These are phyloP conservation scores for Aureobasidium sp. DNA, from an alignment of 2,329 filamentous ascomycete species.

Conservation along the genomic window DNA sequence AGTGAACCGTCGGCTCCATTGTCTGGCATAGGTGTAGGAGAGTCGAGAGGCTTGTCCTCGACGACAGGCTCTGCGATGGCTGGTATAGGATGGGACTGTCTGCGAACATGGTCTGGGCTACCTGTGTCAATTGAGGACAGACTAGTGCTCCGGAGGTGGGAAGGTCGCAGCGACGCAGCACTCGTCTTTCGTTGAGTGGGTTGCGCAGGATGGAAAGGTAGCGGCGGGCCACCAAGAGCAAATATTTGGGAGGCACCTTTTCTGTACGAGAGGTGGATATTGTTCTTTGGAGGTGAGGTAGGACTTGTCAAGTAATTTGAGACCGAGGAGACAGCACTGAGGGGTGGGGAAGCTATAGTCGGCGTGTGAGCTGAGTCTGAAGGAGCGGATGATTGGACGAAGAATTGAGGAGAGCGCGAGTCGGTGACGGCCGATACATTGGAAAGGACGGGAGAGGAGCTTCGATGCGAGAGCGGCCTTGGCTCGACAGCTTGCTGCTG, in stretches of 20 bases:
- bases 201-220: conserved; percentile 9
- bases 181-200: not conserved
- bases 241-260: conserved; percentile 45
- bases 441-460: conserved; percentile 26
- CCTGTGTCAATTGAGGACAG: conserved; percentile 13
- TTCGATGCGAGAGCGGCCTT: conserved; percentile 20
- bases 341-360: conserved; percentile 27
- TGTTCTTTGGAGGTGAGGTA: conserved; percentile 41
- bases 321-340: conserved; percentile 24
- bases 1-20: not conserved
- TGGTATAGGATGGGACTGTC: conserved; percentile 8
- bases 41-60: not conserved
- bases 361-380: conserved; percentile 19
- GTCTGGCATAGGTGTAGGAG: not conserved
- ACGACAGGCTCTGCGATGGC: not conserved
- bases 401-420: conserved; percentile 4
- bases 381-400: not conserved
- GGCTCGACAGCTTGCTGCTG: conserved; percentile 33
- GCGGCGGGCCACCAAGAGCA: conserved; percentile 20
- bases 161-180: not conserved
- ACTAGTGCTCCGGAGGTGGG: conserved; percentile 6
- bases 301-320: conserved; percentile 28
- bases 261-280: conserved; percentile 42
- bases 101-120: conserved; percentile 2
- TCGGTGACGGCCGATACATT: conserved; percentile 26